These are phyloP conservation scores for Pharus latifolius DNA, from an alignment of 176 grass and related monocot genomes.

Conservation along the genomic window DNA sequence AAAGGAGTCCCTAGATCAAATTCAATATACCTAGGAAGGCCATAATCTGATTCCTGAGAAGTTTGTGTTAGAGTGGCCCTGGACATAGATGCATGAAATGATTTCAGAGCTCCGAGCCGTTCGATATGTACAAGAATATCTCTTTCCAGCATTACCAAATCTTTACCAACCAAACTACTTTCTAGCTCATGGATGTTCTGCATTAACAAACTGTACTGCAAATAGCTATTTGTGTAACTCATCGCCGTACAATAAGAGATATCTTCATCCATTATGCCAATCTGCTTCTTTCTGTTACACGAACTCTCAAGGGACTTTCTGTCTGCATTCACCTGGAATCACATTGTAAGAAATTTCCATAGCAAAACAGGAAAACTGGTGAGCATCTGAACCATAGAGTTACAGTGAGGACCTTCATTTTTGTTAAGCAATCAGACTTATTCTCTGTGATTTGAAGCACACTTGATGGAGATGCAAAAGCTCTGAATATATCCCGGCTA, in stretches of 20 bases:
- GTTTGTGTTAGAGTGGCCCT: neutral
- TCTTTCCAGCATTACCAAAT: conserved; percentile 38
- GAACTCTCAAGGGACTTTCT: neutral
- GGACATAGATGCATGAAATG: conserved; percentile 28
- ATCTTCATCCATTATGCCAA: conserved; percentile 13
- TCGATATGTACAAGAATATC: conserved; percentile 52
- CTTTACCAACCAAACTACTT: conserved; percentile 41
- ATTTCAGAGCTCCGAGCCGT: conserved; percentile 54
- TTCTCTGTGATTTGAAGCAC: conserved; percentile 26
- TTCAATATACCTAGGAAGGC: conserved; percentile 1
- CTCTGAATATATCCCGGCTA: neutral
- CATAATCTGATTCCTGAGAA: conserved; percentile 12
- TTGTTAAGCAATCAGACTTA: conserved; percentile 1
- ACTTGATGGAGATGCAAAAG: conserved; percentile 4
- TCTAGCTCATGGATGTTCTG: conserved; percentile 56
- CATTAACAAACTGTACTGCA: conserved; percentile 52
- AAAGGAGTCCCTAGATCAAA: conserved; percentile 1
- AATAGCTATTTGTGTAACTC: neutral
- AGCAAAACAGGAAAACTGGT: neutral
- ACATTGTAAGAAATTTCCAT: neutral
- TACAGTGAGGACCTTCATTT: conserved; percentile 8
- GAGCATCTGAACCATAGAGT: neutral
- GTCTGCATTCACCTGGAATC: conserved; percentile 25
- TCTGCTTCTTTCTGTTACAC: neutral
- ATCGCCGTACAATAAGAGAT: conserved; percentile 22